Base-by-base conservation (phyloP, 768 basidiomycete species). In the Hypholoma fasciculare region DNA sequence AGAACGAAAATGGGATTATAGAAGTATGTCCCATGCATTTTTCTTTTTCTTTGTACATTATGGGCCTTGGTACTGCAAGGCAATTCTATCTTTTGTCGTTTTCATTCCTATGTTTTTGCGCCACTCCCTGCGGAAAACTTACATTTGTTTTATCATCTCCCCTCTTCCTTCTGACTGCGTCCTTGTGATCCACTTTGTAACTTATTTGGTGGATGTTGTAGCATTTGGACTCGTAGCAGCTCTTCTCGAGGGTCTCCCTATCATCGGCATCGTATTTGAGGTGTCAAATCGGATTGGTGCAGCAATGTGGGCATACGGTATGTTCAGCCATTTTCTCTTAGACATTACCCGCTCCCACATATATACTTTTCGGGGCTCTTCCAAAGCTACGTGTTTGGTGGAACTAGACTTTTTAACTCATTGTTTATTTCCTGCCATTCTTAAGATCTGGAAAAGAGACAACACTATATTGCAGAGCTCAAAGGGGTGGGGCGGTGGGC, bases 241-340 rank as follows among this genome's bases (percentile, higher is more conserved):
- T 0, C 74, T 96, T 5, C 76, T 95, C 2, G 95, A 97, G 72
- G 80, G 82, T 1, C 73, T 96, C 0, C 95, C 95, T 0, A 81
- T 97, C 57, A 66, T 94, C 3, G 95, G 95, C 0, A 73, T 96
- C 4, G 71, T 89, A 9, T 93, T 96, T 68, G 87, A 87, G 1
- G 78, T 96, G 16, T 94, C 92, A 0, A 96, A 96, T 68, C 81
- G 92, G 6, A 83, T 96, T 23, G 94, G 94, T 6, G 95, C 92
- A 2, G 94, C 94, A 1, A 96, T 97, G 95, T 97, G 94, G 89
- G 90, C 91, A 4, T 85, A 88, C 61, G 90, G 89, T 90, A 47
- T 19, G 74, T 71, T 11, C 47, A 20, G 12, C 20, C 40, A 17
- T 27, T 8, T 5, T 14, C 5, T 49, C 23, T 27, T 11, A 14